Base-by-base conservation (phyloP, 1,284 basidiomycete genomes). In the Serendipita sp. region DNA sequence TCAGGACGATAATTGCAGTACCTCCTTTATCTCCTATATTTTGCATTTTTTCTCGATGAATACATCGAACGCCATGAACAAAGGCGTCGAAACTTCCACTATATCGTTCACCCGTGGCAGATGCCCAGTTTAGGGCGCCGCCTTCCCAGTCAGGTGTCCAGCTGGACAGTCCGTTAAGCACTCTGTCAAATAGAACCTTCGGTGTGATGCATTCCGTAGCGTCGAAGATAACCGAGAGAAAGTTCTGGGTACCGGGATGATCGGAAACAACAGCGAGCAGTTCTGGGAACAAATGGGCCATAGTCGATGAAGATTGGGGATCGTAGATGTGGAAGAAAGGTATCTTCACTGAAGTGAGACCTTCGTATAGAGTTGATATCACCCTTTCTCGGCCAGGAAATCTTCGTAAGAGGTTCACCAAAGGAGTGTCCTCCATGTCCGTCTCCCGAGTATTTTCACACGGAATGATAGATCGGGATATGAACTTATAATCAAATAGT, bases 291-390 rank as follows among this genome's bases (percentile, higher is more conserved):
- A 53, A 60, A 8, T 61, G 58, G 12, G 74, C 67, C 0, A 82
- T 80, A 26, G 79, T 71, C 43, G 75, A 77, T 6, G 74, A 74
- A 26, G 79, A 80, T 67, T 75, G 76, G 47, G 81, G 76, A 71
- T 90, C 85, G 66, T 85, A 81, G 35, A 91, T 70, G 71, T 84
- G 86, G 65, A 90, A 78, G 71, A 90, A 90, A 0, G 82, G 77
- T 1, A 86, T 84, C 1, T 84, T 77, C 62, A 72, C 74, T 1
- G 75, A 71, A 3, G 77, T 75, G 8, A 85, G 71, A 8, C 87
- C 76, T 1, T 75, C 72, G 1, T 72, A 72, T 47, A 86, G 67
- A 50, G 83, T 73, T 1, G 69, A 62, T 13, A 71, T 63, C 3
- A 76, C 66, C 1, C 64, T 62, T 12, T 71, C 64, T 63, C 75